Evolutionary conservation across 2,329 filamentous ascomycete genomes (phyloP), one percentile per base, ranked within the genome.

Genomic region (Neopestalotiopsis clavispora): DNA sequence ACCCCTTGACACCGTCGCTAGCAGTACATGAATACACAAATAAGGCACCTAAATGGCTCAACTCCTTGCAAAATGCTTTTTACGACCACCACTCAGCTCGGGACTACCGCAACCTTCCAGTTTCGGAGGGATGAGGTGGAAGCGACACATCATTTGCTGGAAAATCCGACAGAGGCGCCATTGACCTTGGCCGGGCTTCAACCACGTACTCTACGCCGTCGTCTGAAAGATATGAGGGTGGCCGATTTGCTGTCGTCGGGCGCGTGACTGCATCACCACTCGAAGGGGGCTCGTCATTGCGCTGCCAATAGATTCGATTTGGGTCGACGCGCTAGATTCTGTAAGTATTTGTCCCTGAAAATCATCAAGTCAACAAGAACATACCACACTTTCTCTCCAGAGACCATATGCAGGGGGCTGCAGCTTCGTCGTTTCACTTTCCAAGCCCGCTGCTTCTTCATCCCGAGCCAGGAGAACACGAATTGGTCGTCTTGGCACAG

Each of bases 391-490:
- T 78, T 91, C 90, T 66, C 94, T 86, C 93, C 94, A 97, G 1
- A 94, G 82, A 0, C 94, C 94, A 77, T 97, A 97, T 2, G 94
- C 94, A 0, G 95, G 94, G 4, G 95, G 94, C 9, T 90, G 89
- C 23, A 85, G 72, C 74, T 90, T 90, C 57, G 82, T 81, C 0
- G 86, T 81, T 69, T 89, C 86, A 65, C 84, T 87, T 68, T 88
- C 85, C 66, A 85, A 78, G 3, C 86, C 87, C 1, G 83, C 86
- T 20, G 88, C 87, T 75, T 94, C 93, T 75, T 95, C 92, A 75
- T 96, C 94, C 56, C 89, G 86, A 2, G 90, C 89, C 60, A 95
- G 85, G 20, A 92, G 88, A 12, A 97, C 93, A 56, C 87, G 90
- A 70, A 97, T 97, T 1, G 94, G 94, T 32, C 87, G 84, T 9